Evolutionary conservation across 345 rosid species (phyloP).

Genomic region (Eucalyptus erythrocorys): DNA sequence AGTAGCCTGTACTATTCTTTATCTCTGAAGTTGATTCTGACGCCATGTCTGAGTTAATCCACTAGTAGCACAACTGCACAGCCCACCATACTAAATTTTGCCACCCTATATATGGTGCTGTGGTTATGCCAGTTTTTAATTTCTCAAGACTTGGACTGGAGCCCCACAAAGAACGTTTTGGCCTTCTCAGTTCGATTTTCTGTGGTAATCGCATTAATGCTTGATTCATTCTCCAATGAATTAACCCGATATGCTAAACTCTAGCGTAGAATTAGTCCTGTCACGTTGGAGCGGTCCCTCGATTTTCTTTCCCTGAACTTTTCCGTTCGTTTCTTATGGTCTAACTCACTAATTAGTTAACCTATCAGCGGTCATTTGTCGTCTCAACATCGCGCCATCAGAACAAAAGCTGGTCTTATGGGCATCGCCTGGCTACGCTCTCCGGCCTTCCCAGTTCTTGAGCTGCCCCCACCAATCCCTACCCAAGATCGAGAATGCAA

Average conservation of each 20-base stretch:
- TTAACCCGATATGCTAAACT: not conserved
- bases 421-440: not conserved
- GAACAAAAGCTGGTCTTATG: not conserved
- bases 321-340: not conserved
- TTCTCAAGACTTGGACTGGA: not conserved
- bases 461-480: not conserved
- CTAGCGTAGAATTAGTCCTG: not conserved
- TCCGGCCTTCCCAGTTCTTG: not conserved
- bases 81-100: not conserved
- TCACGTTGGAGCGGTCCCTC: not conserved
- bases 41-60: not conserved
- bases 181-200: not conserved
- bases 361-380: not conserved
- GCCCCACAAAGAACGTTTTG: not conserved
- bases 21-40: not conserved
- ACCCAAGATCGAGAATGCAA: not conserved
- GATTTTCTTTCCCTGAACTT: not conserved
- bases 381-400: not conserved
- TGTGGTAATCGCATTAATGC: fast-evolving
- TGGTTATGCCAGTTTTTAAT: not conserved
- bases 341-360: not conserved
- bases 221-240: not conserved
- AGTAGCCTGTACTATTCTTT: not conserved
- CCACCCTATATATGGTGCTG: not conserved
- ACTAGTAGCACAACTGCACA: not conserved